A percentile compares a stretch with the other conserved stretches of the same genome.
Evolutionary conservation across 305 asterid species (phyloP).

Genomic region (Petunia hybrid): DNA sequence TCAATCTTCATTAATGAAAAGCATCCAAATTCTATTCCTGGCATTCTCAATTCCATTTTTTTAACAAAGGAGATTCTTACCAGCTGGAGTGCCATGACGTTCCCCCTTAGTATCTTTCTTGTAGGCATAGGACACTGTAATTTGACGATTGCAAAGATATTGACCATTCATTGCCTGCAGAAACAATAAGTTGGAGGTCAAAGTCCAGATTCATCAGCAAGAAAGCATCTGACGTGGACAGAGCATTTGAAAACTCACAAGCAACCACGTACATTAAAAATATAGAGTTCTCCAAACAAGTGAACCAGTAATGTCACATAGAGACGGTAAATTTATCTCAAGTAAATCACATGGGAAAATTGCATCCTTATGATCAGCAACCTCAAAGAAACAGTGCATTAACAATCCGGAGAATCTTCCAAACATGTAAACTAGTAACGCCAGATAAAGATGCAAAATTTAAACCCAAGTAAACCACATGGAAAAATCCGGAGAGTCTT

Average conservation of each 20-base stretch:
- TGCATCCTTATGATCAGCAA: no score
- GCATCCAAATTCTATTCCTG: neutral
- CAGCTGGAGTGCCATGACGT: conserved; percentile 98
- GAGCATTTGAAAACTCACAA: conserved; percentile 11
- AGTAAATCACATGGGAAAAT: no score
- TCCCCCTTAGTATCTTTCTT: conserved; percentile 98
- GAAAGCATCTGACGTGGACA: neutral
- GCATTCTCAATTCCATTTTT: neutral
- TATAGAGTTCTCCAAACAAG: no score
- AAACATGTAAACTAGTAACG: no score
- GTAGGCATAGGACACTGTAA: conserved; percentile 93
- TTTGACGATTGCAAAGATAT: conserved; percentile 94
- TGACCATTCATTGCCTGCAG: conserved; percentile 96
- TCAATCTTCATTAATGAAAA: neutral
- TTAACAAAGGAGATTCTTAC: conserved; percentile 43
- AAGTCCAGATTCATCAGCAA: conserved; percentile 23
- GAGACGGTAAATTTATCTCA: no score
- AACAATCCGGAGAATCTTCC: neutral
- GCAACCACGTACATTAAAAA: neutral
- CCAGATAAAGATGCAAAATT: no score
- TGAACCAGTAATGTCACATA: no score
- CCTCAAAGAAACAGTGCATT: no score
- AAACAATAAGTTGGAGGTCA: conserved; percentile 24
- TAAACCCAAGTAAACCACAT: no score
- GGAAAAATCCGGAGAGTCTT: neutral